phyloP scores from a whole-genome alignment of 2,329 filamentous ascomycete genomes.

The Acephala macrosclerotiorum region DNA sequence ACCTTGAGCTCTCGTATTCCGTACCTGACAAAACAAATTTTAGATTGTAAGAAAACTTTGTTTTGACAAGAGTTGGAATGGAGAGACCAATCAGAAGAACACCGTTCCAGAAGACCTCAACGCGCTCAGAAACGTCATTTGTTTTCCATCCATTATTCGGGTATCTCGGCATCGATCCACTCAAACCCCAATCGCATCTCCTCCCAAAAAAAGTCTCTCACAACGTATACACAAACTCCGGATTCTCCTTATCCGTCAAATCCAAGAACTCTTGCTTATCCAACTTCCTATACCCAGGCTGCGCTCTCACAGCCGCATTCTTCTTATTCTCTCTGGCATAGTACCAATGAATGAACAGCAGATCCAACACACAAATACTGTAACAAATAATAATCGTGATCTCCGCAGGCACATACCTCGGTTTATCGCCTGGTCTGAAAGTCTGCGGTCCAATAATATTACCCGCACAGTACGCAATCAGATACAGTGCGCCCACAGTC shows the following conservation, averaged over 20 bases:
- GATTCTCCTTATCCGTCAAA: conserved; percentile 44
- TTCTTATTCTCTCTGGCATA: conserved; percentile 39
- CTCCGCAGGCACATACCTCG: conserved; percentile 46
- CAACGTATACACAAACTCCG: conserved; percentile 43
- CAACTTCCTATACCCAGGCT: conserved; percentile 38
- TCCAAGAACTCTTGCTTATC: conserved; percentile 44
- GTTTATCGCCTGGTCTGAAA: conserved; percentile 53
- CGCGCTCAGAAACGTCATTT: background rate
- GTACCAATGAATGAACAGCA: conserved; percentile 38
- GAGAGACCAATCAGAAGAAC: background rate
- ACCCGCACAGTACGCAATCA: conserved; percentile 58
- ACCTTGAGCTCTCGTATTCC: background rate
- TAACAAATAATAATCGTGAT: conserved; percentile 56
- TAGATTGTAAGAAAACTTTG: background rate
- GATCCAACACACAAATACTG: conserved; percentile 31
- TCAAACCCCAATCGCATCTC: background rate
- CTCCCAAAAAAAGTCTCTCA: conserved; percentile 18
- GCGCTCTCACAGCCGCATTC: conserved; percentile 33
- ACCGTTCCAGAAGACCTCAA: background rate
- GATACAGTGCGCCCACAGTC: conserved; percentile 52
- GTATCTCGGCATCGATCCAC: background rate
- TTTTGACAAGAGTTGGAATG: background rate
- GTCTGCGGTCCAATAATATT: conserved; percentile 57
- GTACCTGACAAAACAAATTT: background rate
- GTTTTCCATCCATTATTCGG: background rate